Evolutionary conservation across 768 basidiomycete genomes (phyloP).

Genomic region (Rickenella mellea): DNA sequence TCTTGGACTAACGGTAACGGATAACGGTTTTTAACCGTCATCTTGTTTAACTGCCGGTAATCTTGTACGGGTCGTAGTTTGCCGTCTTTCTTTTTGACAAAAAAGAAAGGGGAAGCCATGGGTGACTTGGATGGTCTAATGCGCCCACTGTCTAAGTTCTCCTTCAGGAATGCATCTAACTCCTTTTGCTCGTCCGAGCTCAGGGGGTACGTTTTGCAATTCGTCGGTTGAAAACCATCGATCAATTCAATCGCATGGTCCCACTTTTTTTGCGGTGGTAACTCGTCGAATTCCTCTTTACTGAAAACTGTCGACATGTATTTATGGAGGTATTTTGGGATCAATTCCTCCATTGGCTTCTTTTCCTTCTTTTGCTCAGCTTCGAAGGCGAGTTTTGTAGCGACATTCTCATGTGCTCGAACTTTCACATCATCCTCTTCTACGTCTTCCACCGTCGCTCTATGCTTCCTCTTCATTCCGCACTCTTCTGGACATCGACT

Average conservation of each 20-base stretch:
- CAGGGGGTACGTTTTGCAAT: constrained; percentile 13
- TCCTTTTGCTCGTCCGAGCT: constrained; percentile 5
- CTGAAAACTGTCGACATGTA: no score
- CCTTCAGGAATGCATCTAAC: constrained; percentile 13
- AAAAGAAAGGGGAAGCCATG: constrained; percentile 15
- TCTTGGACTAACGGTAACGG: constrained; percentile 17
- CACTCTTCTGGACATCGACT: neutral
- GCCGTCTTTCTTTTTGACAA: constrained; percentile 21
- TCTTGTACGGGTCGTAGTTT: constrained; percentile 15
- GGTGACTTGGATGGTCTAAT: constrained; percentile 10
- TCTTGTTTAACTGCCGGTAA: constrained; percentile 16
- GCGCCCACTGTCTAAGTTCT: constrained; percentile 7
- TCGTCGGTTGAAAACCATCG: neutral
- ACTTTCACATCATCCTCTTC: neutral
- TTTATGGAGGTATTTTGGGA: no score
- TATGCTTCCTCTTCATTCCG: neutral
- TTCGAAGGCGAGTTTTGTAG: no score
- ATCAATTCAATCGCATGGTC: neutral
- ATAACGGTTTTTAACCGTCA: constrained; percentile 18
- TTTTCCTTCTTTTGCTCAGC: no score
- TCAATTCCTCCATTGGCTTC: no score
- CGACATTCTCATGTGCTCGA: no score
- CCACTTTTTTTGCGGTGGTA: neutral
- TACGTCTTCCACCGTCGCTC: neutral
- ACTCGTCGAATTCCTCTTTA: no score